Evolutionary conservation across 352 stramenopile species (phyloP), one percentile per base, ranked within the genome.

Genomic region (Globisporangium cylindrosporum): DNA sequence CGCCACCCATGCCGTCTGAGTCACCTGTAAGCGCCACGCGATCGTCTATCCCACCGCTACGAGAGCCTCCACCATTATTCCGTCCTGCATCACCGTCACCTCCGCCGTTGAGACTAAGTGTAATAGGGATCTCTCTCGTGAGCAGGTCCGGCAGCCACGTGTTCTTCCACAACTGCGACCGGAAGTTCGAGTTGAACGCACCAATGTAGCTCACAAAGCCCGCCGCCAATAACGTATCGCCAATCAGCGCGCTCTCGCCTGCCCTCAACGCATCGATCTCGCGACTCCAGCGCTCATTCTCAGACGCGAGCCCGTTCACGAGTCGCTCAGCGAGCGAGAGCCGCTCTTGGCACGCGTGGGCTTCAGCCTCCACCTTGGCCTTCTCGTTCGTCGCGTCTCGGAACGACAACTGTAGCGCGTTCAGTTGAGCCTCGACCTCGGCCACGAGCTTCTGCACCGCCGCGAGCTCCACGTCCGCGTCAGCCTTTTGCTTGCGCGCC

Each of bases 201-300:
- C 93, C 93, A 7, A 96, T 88, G 66, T 98, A 98, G 59, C 85
- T 97, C 24, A 97, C 91, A 72, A 98, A 98, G 0, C 87, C 89
- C 3, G 92, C 89, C 0, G 90, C 84, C 2, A 98, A 72, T 24
- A 98, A 62, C 0, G 93, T 92, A 49, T 98, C 92, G 7, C 93
- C 93, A 7, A 97, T 89, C 0, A 98, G 70, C 0, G 89, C 90
- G 15, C 68, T 80, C 57, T 96, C 86, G 1, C 87, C 80, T 9
- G 81, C 74, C 14, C 81, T 81, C 20, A 98, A 71, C 8, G 84
- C 74, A 24, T 98, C 91, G 43, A 98, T 91, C 53, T 97, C 91
- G 22, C 80, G 74, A 63, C 80, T 89, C 93, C 93, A 98, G 6
- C 93, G 84, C 49, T 91, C 86, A 58, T 97, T 97, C 59, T 98